Evolutionary conservation across 2,329 filamentous ascomycete species (phyloP), one percentile per base, ranked within the genome.

Genomic region (Coniochaeta sp.): DNA sequence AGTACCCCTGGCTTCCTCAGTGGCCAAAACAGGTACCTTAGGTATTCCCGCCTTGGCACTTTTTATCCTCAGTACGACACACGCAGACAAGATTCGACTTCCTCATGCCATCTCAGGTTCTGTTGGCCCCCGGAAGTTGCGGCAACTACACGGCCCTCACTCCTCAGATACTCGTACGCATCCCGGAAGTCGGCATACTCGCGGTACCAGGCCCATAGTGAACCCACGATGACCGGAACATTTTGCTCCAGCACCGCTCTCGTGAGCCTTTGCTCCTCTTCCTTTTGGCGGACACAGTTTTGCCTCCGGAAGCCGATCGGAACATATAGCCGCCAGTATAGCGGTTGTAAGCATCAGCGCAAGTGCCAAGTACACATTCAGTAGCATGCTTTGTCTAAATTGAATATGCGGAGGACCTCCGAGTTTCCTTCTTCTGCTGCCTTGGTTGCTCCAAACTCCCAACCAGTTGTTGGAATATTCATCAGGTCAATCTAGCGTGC

Each of bases 251-350:
- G 17, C 47, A 30, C 3, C 17, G n/a, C n/a, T n/a, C n/a, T n/a
- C n/a, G n/a, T n/a, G 22, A 52, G 26, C 47, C 7, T 9, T 17
- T 28, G 22, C 26, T 30, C 5, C 14, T 30, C 6, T 57, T 30
- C 10, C n/a, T 22, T 58, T 30, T 19, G 40, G 7, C 2, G 56
- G 32, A 17, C 47, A 30, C 47, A 52, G n/a, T 17, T 52, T 52
- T 52, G 47, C 26, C 12, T n/a, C 47, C 59, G 55, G 55, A 42
- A 55, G 19, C 57, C 38, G 36, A 19, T 12, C 32, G 1, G n/a
- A 28, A 36, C 26, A 64, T 64, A 65, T 65, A 62, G 32, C 65
- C 60, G 62, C 56, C 40, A 32, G 61, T 64, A 64, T 63, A 60
- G 56, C n/a, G 17, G 16, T 40, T 36, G 24, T 34, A 22, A 55